Base-by-base conservation (phyloP, 495 filamentous ascomycete species). In the Trypethelium eluteriae region DNA sequence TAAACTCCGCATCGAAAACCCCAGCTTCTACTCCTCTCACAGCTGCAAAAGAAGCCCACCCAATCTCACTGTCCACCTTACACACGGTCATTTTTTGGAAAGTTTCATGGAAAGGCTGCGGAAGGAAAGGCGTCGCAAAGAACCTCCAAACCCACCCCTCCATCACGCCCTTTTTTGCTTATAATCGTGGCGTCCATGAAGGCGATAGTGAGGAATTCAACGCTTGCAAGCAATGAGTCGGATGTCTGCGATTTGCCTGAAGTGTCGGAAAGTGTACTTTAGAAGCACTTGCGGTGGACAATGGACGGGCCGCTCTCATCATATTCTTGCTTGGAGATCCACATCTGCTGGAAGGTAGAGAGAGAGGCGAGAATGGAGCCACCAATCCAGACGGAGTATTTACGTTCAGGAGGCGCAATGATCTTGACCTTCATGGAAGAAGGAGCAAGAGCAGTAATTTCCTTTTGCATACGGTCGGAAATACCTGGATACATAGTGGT, bases 281-380 rank as follows among this genome's bases (percentile, higher is more conserved):
- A 96, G 89, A 96, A 96, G 89, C 92, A 98, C 90, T 98, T 98
- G 90, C 94, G 93, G 88, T 98, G 94, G 73, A 98, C 94, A 78
- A 98, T 98, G 74, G 92, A 96, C 74, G 94, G 94, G 80, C 94
- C 94, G 79, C 88, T 92, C 90, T 98, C 94, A 83, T 98, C 94
- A 86, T 98, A 98, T 86, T 98, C 94, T 84, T 98, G 94, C 91
- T 98, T 98, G 71, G 94, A 98, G 88, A 98, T 98, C 94, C 94
- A 98, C 95, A 98, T 98, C 84, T 98, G 94, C 84, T 98, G 94
- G 92, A 98, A 98, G 82, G 94, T 98, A 67, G 94, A 98, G 71
- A 98, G 91, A 70, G 94, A 98, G 71, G 94, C 94, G 77, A 98
- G 83, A 79, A 98, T 98, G 80, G 94, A 98, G 86, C 94, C 94